Percentiles rank a stretch among this genome's conserved stretches.
These are phyloP conservation scores for Podila clonocystis DNA, from an alignment of 192 early-diverging fungal species.

Conservation along the genomic window DNA sequence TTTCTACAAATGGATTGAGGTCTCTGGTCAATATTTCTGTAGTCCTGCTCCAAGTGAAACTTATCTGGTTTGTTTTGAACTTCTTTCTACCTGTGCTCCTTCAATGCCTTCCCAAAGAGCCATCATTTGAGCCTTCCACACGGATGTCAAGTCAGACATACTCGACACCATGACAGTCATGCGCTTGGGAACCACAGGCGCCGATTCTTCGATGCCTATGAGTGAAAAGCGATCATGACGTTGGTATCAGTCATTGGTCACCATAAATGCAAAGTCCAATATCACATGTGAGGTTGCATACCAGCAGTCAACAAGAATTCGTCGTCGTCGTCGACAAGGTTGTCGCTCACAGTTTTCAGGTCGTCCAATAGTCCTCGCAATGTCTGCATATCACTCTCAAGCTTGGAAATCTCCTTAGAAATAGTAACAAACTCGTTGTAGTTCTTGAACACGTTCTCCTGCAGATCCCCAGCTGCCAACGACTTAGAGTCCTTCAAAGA, in stretches of 20 bases:
- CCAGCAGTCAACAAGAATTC: constrained; percentile 44
- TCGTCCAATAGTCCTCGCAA: constrained; percentile 76
- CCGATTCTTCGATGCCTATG: constrained; percentile 55
- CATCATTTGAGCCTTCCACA: constrained; percentile 64
- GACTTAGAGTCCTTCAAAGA: constrained; percentile 72
- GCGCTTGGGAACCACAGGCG: constrained; percentile 50
- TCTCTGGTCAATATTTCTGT: no score
- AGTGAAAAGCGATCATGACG: neutral
- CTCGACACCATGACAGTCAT: constrained; percentile 52
- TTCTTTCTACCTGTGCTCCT: constrained; percentile 61
- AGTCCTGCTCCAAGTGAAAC: neutral
- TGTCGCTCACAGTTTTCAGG: constrained; percentile 61
- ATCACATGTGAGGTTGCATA: constrained; percentile 3
- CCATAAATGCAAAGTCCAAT: no score
- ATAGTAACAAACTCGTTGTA: constrained; percentile 89
- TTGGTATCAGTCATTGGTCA: neutral
- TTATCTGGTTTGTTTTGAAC: no score
- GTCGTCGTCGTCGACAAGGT: constrained; percentile 56
- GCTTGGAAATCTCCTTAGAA: constrained; percentile 82
- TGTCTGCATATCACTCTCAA: constrained; percentile 81
- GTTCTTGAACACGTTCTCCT: constrained; percentile 86
- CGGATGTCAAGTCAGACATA: constrained; percentile 61
- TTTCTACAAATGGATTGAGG: constrained; percentile 46
- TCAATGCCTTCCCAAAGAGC: constrained; percentile 69
- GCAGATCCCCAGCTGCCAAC: constrained; percentile 73